These are phyloP conservation scores for Chrysoporthe cubensis DNA, from an alignment of 2,329 filamentous ascomycete genomes.

Conservation along the genomic window DNA sequence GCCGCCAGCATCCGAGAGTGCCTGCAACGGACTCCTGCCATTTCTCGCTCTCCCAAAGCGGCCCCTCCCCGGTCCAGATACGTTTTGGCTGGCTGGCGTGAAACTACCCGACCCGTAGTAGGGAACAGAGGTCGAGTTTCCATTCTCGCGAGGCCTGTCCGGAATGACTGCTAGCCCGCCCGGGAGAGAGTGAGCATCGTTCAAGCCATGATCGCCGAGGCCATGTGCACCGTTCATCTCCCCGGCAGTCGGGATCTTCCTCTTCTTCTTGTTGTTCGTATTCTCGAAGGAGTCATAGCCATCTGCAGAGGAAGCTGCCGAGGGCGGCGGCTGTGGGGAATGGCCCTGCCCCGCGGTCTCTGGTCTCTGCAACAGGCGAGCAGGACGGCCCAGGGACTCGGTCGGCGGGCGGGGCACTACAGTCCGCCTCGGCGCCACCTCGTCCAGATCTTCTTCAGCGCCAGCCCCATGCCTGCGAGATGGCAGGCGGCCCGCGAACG, in stretches of 20 bases:
- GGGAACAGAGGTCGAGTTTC: slow-evolving; percentile 35
- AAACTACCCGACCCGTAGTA: slow-evolving; percentile 54
- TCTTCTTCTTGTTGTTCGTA: slow-evolving; percentile 98
- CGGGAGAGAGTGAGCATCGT: slow-evolving; percentile 38
- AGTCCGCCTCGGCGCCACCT: slow-evolving; percentile 44
- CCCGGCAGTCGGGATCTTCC: slow-evolving; percentile 92
- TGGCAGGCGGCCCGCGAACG: slow-evolving; percentile 39
- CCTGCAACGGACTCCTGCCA: slow-evolving; percentile 64
- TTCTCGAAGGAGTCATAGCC: slow-evolving; percentile 98
- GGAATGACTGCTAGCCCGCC: slow-evolving; percentile 39
- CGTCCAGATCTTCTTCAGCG: slow-evolving; percentile 66
- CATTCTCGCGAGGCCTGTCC: slow-evolving; percentile 22
- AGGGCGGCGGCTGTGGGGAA: slow-evolving; percentile 60
- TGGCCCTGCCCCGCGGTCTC: slow-evolving; percentile 51
- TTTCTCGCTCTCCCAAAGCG: slow-evolving; percentile 73
- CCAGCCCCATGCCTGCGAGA: slow-evolving; percentile 58
- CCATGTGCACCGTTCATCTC: slow-evolving; percentile 57
- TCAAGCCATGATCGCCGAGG: slow-evolving; percentile 32
- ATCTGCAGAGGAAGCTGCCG: slow-evolving; percentile 73
- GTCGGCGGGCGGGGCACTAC: slow-evolving; percentile 52
- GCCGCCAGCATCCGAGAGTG: slow-evolving; percentile 61
- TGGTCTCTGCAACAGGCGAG: slow-evolving; percentile 48
- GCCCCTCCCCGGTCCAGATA: slow-evolving; percentile 84
- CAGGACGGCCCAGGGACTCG: slow-evolving; percentile 49
- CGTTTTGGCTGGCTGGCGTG: slow-evolving; percentile 65